Conservation (phyloP, 495 filamentous ascomycete species). For the Daldinia childiae region DNA sequence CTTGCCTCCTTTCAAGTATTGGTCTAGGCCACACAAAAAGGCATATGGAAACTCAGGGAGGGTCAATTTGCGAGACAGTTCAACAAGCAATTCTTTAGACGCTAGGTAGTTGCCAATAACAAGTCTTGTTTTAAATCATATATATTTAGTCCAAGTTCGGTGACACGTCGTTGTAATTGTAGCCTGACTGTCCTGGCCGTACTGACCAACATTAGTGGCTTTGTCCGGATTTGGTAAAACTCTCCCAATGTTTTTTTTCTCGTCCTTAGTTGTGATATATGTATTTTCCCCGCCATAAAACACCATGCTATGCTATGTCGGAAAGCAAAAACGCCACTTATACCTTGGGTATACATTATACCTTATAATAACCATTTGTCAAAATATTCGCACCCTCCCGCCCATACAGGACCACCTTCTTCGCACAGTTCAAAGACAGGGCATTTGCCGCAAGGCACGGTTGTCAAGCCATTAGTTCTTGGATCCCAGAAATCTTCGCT, state of each 20-base stretch:
- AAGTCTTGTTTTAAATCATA: slow-evolving; percentile 11
- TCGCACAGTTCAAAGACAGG: slow-evolving; percentile 94
- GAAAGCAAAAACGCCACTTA: neutral
- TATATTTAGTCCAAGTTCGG: neutral
- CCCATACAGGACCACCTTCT: slow-evolving; percentile 86
- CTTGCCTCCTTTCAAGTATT: slow-evolving; percentile 23
- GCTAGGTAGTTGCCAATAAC: slow-evolving; percentile 36
- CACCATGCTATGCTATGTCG: slow-evolving; percentile 31
- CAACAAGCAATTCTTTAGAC: slow-evolving; percentile 13
- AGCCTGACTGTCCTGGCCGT: neutral
- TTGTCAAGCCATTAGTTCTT: slow-evolving; percentile 72
- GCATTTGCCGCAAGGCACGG: slow-evolving; percentile 89
- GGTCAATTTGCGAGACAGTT: slow-evolving; percentile 15
- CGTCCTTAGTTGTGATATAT: neutral
- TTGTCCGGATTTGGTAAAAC: neutral
- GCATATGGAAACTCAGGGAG: slow-evolving; percentile 13
- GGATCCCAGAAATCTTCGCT: slow-evolving; percentile 58
- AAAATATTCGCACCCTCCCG: slow-evolving; percentile 91
- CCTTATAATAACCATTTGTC: slow-evolving; percentile 73
- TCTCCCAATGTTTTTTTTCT: neutral
- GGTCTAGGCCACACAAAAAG: slow-evolving; percentile 25
- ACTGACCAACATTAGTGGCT: neutral
- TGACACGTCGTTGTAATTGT: neutral
- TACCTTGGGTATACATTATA: neutral
- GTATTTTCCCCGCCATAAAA: slow-evolving; percentile 13